phyloP scores from a whole-genome alignment of 495 filamentous ascomycete species.

The Penicillium antarcticum region DNA sequence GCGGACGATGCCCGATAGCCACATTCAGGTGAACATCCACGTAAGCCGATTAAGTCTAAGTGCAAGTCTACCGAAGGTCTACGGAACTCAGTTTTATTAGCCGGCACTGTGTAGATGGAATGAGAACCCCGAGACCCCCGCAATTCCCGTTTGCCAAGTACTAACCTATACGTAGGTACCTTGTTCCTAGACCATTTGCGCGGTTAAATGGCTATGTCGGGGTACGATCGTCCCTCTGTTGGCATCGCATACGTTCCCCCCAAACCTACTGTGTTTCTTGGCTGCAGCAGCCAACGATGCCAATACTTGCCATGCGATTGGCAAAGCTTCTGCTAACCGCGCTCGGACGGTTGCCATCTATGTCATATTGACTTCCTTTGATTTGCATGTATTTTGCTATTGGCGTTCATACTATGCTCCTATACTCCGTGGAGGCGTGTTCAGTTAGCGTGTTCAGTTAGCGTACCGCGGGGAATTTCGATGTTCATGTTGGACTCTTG shows the following conservation, averaged over 20 bases:
- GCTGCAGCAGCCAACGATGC: not conserved
- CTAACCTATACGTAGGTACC: no score
- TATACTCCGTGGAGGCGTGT: not conserved
- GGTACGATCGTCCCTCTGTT: not conserved
- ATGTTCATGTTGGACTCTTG: no score
- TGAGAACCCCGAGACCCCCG: no score
- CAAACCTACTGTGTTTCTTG: conserved; percentile 8
- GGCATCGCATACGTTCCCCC: not conserved
- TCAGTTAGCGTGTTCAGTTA: no score
- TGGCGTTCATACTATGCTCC: not conserved
- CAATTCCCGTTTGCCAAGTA: no score
- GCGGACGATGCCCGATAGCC: conserved; percentile 15
- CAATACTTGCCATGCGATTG: conserved; percentile 12
- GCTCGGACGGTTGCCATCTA: not conserved
- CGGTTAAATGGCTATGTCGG: not conserved
- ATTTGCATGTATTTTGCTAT: not conserved
- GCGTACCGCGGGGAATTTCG: no score
- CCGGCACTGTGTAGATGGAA: no score
- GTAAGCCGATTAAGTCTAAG: not conserved
- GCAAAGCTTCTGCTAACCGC: conserved; percentile 17
- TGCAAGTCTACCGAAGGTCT: not conserved
- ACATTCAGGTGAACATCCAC: not conserved
- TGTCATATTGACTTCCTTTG: not conserved
- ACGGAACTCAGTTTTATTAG: not conserved
- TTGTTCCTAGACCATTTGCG: not conserved